Evolutionary conservation across 352 stramenopile genomes (phyloP), one percentile per base, ranked within the genome.

Genomic region (Pythium insidiosum): DNA sequence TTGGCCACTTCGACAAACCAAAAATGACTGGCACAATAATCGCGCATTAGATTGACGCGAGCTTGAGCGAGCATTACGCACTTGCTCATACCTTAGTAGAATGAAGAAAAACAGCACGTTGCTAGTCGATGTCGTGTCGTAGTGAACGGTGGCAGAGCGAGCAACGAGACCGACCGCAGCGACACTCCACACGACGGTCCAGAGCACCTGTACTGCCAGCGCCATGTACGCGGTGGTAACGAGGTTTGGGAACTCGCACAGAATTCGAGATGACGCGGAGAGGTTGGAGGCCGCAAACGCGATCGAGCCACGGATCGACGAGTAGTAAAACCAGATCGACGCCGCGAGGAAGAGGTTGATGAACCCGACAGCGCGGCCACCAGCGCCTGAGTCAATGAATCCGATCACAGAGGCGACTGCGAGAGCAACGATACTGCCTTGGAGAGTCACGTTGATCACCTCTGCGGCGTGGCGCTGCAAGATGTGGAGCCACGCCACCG

Each of bases 91-190:
- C 81, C 81, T 94, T 10, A 94, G 57, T 16, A 94, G 58, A 59
- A 94, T 82, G 47, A 91, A 85, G 58, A 94, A 92, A 38, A 90
- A 84, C 38, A 61, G 72, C 12, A 69, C 56, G 44, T 92, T 88
- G n/a, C 73, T 65, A 43, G 76, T 79, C 5, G 61, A 79, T 22
- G 53, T 81, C 5, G 62, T 58, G 46, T 89, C 76, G n/a, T 80
- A 68, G 10, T 71, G 53, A 20, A 59, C 23, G 13, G 38, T 53
- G 10, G 82, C 56, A 16, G 70, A 65, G 38, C 79, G 87, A 10
- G 70, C 67, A 11, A 88, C 59, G 5, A 92, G 65, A 7, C 82
- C 82, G 12, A 94, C 59, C 18, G 89, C 70, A 0, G 77, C 82
- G 6, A 72, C 52, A 39, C 76, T 81, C 82, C 82, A 94, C 13